Evolutionary conservation across 129 eudicot genomes (phyloP), one percentile per base, ranked within the genome.

Genomic region (Kitagawia praeruptora): DNA sequence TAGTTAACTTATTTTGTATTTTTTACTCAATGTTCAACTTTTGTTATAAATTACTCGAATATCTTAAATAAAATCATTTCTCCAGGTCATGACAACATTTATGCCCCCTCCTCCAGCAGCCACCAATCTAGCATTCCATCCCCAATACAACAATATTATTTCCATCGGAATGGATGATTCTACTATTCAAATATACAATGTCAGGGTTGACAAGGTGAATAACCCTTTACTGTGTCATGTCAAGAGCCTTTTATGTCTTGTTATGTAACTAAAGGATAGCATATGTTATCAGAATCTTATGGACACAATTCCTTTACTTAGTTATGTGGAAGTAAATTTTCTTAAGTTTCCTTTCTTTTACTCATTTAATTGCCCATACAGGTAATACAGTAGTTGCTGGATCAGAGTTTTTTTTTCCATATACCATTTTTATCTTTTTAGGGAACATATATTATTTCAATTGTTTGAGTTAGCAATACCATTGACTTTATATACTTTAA

Each of bases 141-240:
- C 97, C 67, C 97, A 88, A 58, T 96, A 92, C 87, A 92, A 92
- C 83, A 92, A 92, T 83, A 82, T 92, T 23, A 84, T 92, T 82
- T 96, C 96, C 44, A 88, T 92, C 14, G 97, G 95, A 79, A 92
- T 92, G 96, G 97, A 92, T 75, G 97, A 88, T 75, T 89, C 97
- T 6, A 83, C 92, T 69, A 88, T 92, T 53, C 95, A 88, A 54
- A 92, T 92, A 69, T 92, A 92, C 85, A 92, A 89, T 84, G 95
- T 92, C 75, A 80, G 92, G 81, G 86, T 89, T 77, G 97, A 92
- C 46, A 96, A 89, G 97, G 97, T 92, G 66, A 80, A 46, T 41
- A 46, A 74, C 58, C 34, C 80, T 39, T 19, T 37, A 25, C 74
- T 25, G 41, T 51, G 49, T 51, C 49, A 49, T 76, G 27, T 41